Percentiles rank a stretch among this genome's conserved stretches.
phyloP scores from a whole-genome alignment of 257 asterid species.

The Nicotiana sylvestris region DNA sequence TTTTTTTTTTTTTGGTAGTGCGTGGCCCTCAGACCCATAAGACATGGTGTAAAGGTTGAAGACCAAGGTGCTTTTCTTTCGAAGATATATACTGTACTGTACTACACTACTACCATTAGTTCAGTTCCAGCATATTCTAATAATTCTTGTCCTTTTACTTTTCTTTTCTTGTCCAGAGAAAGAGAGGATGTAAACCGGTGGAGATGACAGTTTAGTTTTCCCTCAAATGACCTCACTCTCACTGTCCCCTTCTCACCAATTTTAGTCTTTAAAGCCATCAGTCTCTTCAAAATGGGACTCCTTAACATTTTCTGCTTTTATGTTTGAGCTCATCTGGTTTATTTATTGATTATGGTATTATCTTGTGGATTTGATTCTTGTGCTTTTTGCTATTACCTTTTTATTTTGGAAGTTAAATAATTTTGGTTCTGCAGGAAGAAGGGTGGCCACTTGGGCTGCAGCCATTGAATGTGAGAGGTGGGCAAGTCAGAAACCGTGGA shows the following conservation, averaged over 20 bases:
- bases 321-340: neutral
- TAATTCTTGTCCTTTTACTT: neutral
- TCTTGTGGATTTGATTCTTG: neutral
- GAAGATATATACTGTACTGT: neutral
- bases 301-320: neutral
- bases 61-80: neutral
- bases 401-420: neutral
- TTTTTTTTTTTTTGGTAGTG: too few relatives aligned
- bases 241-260: neutral
- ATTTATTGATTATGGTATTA: too few relatives aligned
- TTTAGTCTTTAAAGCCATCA: neutral
- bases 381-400: neutral
- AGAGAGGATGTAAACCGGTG: neutral
- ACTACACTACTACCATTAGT: neutral
- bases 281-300: neutral
- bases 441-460: slow-evolving; percentile 85
- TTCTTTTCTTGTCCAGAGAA: neutral
- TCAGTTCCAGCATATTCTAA: neutral
- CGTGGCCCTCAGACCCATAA: neutral
- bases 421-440: slow-evolving; percentile 43
- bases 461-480: slow-evolving; percentile 41
- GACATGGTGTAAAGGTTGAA: neutral
- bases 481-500: slow-evolving; percentile 34
- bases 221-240: neutral
- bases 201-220: slow-evolving; percentile 12